A percentile compares a stretch with the other conserved stretches of the same genome.
Evolutionary conservation across 768 basidiomycete genomes (phyloP).

Genomic region (Pleurotus salmoneostramineus): DNA sequence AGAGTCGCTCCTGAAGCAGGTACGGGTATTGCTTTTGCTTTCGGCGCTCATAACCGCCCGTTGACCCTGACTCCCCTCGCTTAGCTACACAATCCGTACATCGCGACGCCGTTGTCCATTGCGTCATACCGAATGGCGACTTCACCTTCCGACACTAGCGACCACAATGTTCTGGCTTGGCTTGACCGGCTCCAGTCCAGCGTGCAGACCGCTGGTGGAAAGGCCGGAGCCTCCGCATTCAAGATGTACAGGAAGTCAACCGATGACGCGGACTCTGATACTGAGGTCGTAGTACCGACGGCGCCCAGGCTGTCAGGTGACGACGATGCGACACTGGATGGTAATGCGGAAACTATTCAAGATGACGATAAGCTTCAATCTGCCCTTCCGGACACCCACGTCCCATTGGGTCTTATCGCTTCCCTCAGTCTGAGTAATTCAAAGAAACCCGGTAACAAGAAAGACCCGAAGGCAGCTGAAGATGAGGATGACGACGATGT

Average conservation of each 20-base stretch:
- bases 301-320: constrained; percentile 1
- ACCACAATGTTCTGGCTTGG: constrained; percentile 70
- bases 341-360: constrained; percentile 23
- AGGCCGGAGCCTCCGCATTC: constrained; percentile 40
- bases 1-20: constrained; percentile 81
- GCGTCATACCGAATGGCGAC: constrained; percentile 77
- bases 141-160: constrained; percentile 68
- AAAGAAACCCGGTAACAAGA: constrained; percentile 21
- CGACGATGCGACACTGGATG: constrained; percentile 24
- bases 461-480: constrained; percentile 28
- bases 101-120: constrained; percentile 75
- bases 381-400: constrained; percentile 63
- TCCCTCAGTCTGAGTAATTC: constrained; percentile 62
- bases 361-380: constrained; percentile 43
- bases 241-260: constrained; percentile 31
- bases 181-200: constrained; percentile 65
- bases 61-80: neutral
- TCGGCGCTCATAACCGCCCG: neutral
- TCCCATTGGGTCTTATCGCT: constrained; percentile 75
- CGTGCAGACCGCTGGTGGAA: constrained; percentile 44
- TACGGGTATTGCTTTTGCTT: constrained; percentile 19
- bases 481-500: constrained; percentile 63
- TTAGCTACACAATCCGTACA: constrained; percentile 77
- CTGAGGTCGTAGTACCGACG: constrained; percentile 25
- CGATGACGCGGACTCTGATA: constrained; percentile 40